Evolutionary conservation across 2,329 filamentous ascomycete genomes (phyloP), one percentile per base, ranked within the genome.

Genomic region (Dactylonectria macrodidyma): DNA sequence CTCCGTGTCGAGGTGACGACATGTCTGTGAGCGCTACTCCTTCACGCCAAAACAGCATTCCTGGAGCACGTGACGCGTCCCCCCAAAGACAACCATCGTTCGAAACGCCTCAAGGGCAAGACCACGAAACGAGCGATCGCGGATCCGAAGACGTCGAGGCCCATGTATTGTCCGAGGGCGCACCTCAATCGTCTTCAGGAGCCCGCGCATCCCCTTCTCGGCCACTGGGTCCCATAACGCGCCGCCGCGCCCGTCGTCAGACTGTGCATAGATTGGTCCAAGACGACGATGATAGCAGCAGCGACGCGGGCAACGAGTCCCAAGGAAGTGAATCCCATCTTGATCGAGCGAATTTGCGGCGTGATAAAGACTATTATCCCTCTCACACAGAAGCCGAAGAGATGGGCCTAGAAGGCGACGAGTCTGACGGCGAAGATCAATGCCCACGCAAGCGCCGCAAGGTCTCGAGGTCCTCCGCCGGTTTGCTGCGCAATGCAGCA

Each of bases 61-160:
- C 22, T 57, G n/a, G 54, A 36, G 44, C 36, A 57, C 22, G 14
- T 57, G 14, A 57, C n/a, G 22, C 22, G 14, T 57, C 50, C 36
- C 54, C 24, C 36, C 10, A 14, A 57, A 44, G 36, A 57, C 22
- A 57, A 57, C 36, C 14, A 57, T 57, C 22, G 7, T 46, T 57
- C 22, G 10, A 44, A 57, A 57, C 10, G 36, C 54, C 54, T 57
- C 12, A 46, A 57, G 36, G 54, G 54, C 19, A 57, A 30, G 19
- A 57, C 38, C 5, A 44, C 22, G 26, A 26, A 57, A 57, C 19
- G 9, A 57, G 34, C 19, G 11, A 22, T 57, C 10, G 16, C 22
- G 12, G 11, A 57, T 57, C 36, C n/a, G 12, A 57, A 57, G 54
- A 57, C 11, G 19, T 36, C 14, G 10, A 57, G 54, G 54, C 54